Percentiles rank a stretch among this genome's conserved stretches.
Evolutionary conservation across 495 filamentous ascomycete species (phyloP).

Genomic region (Delitschia confertaspora): DNA sequence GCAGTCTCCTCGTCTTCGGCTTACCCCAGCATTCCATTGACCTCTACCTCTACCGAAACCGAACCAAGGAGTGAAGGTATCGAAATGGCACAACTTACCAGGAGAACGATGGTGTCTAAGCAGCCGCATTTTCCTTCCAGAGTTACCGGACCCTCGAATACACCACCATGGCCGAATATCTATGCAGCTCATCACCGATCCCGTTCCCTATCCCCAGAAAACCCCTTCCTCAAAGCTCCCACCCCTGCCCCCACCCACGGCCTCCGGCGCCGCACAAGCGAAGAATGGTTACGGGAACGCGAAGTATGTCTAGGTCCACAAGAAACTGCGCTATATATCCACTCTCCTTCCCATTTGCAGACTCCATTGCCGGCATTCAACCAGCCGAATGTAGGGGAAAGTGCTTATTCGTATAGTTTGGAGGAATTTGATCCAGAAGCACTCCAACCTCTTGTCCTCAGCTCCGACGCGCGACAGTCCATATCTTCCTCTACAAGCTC

Average conservation of each 20-base stretch:
- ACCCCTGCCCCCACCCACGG: background rate
- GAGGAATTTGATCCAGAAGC: too few species aligned
- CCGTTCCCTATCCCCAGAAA: background rate
- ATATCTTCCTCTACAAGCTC: background rate
- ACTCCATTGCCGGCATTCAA: background rate
- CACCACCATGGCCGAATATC: too few species aligned
- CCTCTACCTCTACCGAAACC: background rate
- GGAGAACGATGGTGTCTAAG: background rate
- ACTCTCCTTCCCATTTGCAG: background rate
- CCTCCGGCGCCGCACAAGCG: background rate
- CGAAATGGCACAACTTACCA: background rate
- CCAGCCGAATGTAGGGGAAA: too few species aligned
- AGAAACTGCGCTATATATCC: background rate
- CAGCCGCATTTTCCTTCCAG: background rate
- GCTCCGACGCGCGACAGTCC: background rate
- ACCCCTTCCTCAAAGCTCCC: conserved; percentile 3
- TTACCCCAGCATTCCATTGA: too few species aligned
- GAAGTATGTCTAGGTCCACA: background rate
- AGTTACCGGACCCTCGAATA: too few species aligned
- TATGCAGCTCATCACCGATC: too few species aligned
- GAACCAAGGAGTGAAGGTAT: background rate
- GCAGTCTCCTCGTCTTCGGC: too few species aligned
- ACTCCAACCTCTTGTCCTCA: background rate
- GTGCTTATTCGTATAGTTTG: too few species aligned
- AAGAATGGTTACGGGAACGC: conserved; percentile 2